Evolutionary conservation across 306 rosid species (phyloP), one percentile per base, ranked within the genome.

Genomic region (Lotus japonicus): DNA sequence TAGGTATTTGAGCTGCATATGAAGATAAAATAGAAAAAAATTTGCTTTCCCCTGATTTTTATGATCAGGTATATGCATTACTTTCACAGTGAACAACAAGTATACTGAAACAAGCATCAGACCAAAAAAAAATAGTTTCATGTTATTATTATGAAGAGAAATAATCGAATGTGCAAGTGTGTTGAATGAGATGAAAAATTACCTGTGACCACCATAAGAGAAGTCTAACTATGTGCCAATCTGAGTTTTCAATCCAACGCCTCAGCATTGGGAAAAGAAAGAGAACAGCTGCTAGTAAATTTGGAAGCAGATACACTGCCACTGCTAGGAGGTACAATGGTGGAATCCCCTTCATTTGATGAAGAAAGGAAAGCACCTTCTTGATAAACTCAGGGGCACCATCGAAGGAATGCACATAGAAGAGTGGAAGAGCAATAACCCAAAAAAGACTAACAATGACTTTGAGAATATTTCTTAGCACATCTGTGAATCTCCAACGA

Each of bases 191-290:
- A 44, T 33, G 31, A 38, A 9, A 64, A 69, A 68, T 31, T 72
- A 94, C 99, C 99, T 94, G 99, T 70, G 97, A 86, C 99, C 99
- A 94, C 99, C 99, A 94, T 61, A 90, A 77, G 75, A 94, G 91
- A 64, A 94, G 65, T 78, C 99, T 86, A 49, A 94, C 64, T 23
- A 94, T 79, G 79, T 84, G 96, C 99, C 99, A 94, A 80, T 94
- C 84, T 46, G 99, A 94, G 83, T 88, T 94, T 84, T 94, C 99
- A 74, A 94, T 94, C 97, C 96, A 90, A 72, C 99, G 99, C 39
- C 97, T 88, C 65, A 94, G 87, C 96, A 94, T 81, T 18, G 99
- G 99, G 72, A 94, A 90, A 49, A 88, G 60, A 86, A 94, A 94
- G 68, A 94, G 77, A 75, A 39, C 44, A 49, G 87, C 90, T 53